These are phyloP conservation scores for Fusarium oligoseptatum DNA, from an alignment of 2,329 filamentous ascomycete species.

Conservation along the genomic window DNA sequence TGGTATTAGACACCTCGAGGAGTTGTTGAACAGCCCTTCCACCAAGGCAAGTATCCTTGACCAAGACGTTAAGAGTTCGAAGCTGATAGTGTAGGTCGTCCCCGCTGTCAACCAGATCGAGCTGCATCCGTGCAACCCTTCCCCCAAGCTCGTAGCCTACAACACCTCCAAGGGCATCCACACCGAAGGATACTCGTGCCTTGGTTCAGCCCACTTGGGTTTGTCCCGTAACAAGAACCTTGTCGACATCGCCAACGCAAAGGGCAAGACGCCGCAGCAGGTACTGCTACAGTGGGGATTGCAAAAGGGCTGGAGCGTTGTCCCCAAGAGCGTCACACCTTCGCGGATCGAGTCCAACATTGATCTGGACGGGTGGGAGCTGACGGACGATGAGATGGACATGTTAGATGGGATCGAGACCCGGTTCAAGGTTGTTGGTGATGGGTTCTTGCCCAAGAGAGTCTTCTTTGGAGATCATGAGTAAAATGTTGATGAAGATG, in stretches of 20 bases:
- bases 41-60: slow-evolving; percentile 63
- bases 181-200: slow-evolving; percentile 79
- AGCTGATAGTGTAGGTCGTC: slow-evolving; percentile 56
- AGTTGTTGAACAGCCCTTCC: slow-evolving; percentile 75
- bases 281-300: slow-evolving; percentile 85
- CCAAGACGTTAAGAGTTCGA: background rate
- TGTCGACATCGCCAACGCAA: slow-evolving; percentile 71
- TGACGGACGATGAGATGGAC: slow-evolving; percentile 79
- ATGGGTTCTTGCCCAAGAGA: slow-evolving; percentile 79
- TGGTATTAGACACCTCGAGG: slow-evolving; percentile 83
- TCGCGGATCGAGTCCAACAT: slow-evolving; percentile 82
- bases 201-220: slow-evolving; percentile 78
- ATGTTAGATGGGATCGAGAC: slow-evolving; percentile 76
- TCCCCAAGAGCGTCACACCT: slow-evolving; percentile 85
- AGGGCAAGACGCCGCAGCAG: slow-evolving; percentile 80
- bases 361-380: slow-evolving; percentile 78
- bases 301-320: slow-evolving; percentile 84
- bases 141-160: slow-evolving; percentile 82
- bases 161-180: slow-evolving; percentile 81
- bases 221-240: slow-evolving; percentile 76
- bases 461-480: slow-evolving; percentile 89
- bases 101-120: slow-evolving; percentile 86
- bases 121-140: slow-evolving; percentile 84
- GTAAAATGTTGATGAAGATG: slow-evolving; percentile 55
- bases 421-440: slow-evolving; percentile 86